A percentile compares a stretch with the other conserved stretches of the same genome.
Evolutionary conservation across 2,329 filamentous ascomycete genomes (phyloP).

Genomic region (Neocucurbitaria cava): DNA sequence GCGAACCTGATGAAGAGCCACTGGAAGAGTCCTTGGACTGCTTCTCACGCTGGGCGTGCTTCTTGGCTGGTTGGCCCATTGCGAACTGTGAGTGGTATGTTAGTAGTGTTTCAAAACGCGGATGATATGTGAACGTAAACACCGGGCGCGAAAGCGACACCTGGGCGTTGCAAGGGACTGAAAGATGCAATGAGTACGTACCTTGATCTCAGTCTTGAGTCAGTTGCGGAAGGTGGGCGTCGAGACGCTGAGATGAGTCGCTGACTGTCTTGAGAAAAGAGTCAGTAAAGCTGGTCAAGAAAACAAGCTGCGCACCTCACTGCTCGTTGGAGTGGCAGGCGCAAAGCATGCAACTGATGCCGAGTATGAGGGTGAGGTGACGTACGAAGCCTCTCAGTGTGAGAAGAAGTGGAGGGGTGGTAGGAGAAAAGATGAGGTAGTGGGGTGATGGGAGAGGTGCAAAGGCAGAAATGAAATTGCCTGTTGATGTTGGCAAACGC

Average conservation of each 20-base stretch:
- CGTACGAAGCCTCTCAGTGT: neutral
- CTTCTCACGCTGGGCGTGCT: slow-evolving; percentile 40
- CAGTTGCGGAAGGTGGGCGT: slow-evolving; percentile 2
- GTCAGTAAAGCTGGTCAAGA: slow-evolving; percentile 20
- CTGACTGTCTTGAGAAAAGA: slow-evolving; percentile 13
- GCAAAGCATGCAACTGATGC: slow-evolving; percentile 1
- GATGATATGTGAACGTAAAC: neutral
- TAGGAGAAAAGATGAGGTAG: neutral
- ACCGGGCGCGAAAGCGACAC: neutral
- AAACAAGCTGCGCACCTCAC: slow-evolving; percentile 9
- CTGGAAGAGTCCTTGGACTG: slow-evolving; percentile 32
- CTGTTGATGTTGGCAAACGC: slow-evolving; percentile 3
- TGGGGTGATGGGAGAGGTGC: neutral
- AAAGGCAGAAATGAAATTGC: neutral
- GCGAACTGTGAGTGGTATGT: slow-evolving; percentile 23
- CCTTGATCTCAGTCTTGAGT: slow-evolving; percentile 18
- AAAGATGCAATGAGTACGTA: slow-evolving; percentile 10
- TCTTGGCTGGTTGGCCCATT: slow-evolving; percentile 50
- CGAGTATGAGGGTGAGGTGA: neutral
- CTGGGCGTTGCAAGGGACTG: neutral
- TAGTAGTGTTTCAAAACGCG: slow-evolving; percentile 16
- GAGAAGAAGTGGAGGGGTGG: neutral
- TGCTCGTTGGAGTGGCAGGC: slow-evolving; percentile 7
- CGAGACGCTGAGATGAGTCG: slow-evolving; percentile 11
- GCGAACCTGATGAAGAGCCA: slow-evolving; percentile 34